These are phyloP conservation scores for Hypoxylon cercidicola DNA, from an alignment of 495 filamentous ascomycete species.

Conservation along the genomic window DNA sequence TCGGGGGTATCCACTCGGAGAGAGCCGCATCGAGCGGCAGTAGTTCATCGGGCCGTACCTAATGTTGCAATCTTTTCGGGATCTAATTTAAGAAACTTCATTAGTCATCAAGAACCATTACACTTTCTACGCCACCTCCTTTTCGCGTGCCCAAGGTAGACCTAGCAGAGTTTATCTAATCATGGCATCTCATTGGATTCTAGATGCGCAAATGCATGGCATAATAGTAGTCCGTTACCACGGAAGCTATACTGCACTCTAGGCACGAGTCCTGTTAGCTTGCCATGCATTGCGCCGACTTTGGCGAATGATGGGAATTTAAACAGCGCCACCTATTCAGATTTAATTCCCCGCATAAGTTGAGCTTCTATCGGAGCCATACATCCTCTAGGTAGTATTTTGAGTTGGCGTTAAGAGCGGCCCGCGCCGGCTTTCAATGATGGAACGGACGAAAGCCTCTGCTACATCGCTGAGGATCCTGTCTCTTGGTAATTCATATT, in stretches of 20 bases:
- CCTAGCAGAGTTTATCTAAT: too few species aligned
- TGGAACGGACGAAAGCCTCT: neutral
- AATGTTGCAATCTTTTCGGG: neutral
- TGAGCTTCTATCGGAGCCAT: neutral
- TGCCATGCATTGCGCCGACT: neutral
- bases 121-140: neutral
- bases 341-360: neutral
- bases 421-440: neutral
- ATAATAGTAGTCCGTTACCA: too few species aligned
- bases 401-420: conserved; percentile 1
- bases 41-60: neutral
- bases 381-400: too few species aligned
- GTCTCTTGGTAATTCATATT: conserved; percentile 24
- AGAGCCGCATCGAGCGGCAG: neutral
- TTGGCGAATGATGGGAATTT: neutral
- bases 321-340: neutral
- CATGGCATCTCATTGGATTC: too few species aligned
- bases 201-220: too few species aligned
- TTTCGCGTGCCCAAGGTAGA: neutral
- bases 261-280: neutral
- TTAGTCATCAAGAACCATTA: neutral
- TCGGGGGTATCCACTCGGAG: neutral
- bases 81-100: neutral
- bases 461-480: conserved; percentile 21
- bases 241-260: too few species aligned